Evolutionary conservation across 805 yeast species (phyloP), one percentile per base, ranked within the genome.

Genomic region (Candida saitoana): DNA sequence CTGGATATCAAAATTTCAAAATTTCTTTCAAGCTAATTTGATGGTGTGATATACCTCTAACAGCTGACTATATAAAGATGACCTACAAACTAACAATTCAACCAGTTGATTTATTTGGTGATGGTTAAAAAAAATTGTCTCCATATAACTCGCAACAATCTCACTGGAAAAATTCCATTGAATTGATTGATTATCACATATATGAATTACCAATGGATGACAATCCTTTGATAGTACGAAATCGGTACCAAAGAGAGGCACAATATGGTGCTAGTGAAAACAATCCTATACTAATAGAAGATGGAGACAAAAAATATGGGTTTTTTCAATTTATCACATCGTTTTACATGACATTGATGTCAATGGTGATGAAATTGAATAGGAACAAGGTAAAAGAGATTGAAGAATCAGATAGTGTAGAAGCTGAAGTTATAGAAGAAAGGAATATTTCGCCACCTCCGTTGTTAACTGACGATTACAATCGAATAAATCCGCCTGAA

Each of bases 401-500:
- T 22, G 27, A 22, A 22, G 6, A 7, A 7, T 6, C 6, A 6
- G 11, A 6, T 7, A 6, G 9, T 11, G 11, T 11, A 11, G 9
- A 11, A 22, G 27, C 27, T 22, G 27, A 22, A 22, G 6, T 11
- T 11, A 22, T 22, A 6, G 9, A 29, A 5, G n/a, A n/a, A n/a
- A n/a, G n/a, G n/a, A 29, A 5, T 6, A 12, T 6, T 5, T n/a
- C 31, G 19, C 30, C 38, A 8, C 30, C 17, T 8, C 31, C 38
- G 4, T 7, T 36, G 16, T 25, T 43, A 7, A 39, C 39, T 2
- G 39, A 45, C 19, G 49, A 46, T 29, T 42, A 36, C 24, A 38
- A 42, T 33, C 31, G 41, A 25, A 14, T 43, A 20, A 24, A 31
- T 25, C 25, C 5, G 4, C 29, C 11, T 8, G 8, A 3, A 2